Percentiles rank a stretch among this genome's conserved stretches.
Conservation (phyloP, 495 filamentous ascomycete genomes). For the Penicillium macrosclerotiorum region DNA sequence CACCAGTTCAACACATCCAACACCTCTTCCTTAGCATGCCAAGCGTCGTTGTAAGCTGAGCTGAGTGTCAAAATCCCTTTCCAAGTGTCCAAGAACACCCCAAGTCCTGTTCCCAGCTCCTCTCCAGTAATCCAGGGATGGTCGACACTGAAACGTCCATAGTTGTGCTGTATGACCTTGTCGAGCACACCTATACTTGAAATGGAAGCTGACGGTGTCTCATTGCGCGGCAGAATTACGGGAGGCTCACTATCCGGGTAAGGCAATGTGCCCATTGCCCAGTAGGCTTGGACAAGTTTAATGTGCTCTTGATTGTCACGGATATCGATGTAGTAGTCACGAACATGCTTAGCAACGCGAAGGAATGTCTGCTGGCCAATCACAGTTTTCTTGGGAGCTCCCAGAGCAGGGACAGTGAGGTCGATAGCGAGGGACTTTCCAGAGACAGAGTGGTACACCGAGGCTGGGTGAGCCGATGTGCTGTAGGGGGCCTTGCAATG, state of each 20-base stretch:
- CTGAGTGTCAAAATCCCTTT: conserved; percentile 30
- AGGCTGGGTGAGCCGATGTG: conserved; percentile 5
- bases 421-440: conserved; percentile 21
- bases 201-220: conserved; percentile 32
- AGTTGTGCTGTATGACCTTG: conserved; percentile 13
- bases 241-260: conserved; percentile 19
- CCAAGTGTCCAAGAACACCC: conserved; percentile 38
- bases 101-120: conserved; percentile 36
- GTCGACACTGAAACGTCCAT: conserved; percentile 24
- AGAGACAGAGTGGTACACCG: conserved; percentile 29
- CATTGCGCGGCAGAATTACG: conserved; percentile 23
- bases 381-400: background rate
- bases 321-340: conserved; percentile 24
- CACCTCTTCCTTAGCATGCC: conserved; percentile 22
- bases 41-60: conserved; percentile 41
- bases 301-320: conserved; percentile 24
- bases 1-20: conserved; percentile 22
- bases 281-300: conserved; percentile 25
- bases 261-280: conserved; percentile 19
- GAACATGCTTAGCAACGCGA: conserved; percentile 12
- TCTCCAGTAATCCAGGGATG: conserved; percentile 43
- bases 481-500: conserved; percentile 22
- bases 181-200: conserved; percentile 32
- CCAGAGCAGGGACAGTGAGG: conserved; percentile 13
- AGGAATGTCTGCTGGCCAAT: conserved; percentile 7